These are phyloP conservation scores for Tetragonia tetragonoides DNA, from an alignment of 148 eudicot genomes.

Conservation along the genomic window DNA sequence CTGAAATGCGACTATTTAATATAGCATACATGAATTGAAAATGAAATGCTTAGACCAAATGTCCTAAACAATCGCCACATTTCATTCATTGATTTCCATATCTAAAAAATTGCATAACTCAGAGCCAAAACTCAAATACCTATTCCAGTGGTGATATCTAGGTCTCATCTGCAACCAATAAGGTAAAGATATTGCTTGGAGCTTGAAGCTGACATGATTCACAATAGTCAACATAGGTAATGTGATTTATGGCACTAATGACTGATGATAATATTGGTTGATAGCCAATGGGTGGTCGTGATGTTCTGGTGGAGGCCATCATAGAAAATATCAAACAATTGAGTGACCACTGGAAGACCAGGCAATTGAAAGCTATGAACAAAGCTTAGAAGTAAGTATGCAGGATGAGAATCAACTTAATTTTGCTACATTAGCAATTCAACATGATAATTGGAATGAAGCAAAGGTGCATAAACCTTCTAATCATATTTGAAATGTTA, in stretches of 20 bases:
- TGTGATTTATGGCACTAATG: background rate
- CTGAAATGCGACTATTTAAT: background rate
- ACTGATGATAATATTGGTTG: background rate
- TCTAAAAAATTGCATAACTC: background rate
- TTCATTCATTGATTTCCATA: background rate
- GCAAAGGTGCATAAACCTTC: background rate
- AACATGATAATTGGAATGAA: background rate
- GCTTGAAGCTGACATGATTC: background rate
- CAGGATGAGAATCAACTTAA: background rate
- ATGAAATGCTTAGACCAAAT: background rate
- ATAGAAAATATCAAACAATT: background rate
- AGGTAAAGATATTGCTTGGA: background rate
- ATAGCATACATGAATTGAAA: background rate
- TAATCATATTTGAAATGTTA: background rate
- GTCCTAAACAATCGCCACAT: background rate
- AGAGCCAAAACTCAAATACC: background rate
- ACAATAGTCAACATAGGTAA: background rate
- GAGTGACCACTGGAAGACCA: background rate
- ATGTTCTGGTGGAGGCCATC: background rate
- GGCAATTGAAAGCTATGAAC: background rate
- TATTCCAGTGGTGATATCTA: background rate
- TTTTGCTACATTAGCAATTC: background rate
- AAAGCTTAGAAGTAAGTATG: background rate
- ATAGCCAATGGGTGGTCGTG: background rate
- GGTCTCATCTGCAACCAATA: background rate